Evolutionary conservation across 306 rosid genomes (phyloP).

Genomic region (Benincasa hispida): DNA sequence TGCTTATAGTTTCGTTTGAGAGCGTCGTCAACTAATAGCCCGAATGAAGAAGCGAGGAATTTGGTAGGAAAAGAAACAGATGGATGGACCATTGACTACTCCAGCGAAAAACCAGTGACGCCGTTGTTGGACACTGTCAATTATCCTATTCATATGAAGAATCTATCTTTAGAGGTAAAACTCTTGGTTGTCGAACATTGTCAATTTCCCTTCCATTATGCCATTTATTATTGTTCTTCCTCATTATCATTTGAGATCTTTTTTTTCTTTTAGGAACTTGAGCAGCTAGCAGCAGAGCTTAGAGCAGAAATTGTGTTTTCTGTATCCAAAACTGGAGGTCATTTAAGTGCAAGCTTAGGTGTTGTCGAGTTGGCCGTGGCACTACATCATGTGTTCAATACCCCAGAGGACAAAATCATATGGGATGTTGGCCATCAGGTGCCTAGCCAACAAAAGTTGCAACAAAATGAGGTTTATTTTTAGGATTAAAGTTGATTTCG

Average conservation of each 20-base stretch:
- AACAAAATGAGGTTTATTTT: not conserved
- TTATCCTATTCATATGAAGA: conserved; percentile 74
- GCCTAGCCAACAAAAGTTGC: not conserved
- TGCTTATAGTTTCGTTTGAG: conserved; percentile 35
- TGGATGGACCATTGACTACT: conserved; percentile 46
- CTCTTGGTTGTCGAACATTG: not conserved
- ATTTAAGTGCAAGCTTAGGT: conserved; percentile 92
- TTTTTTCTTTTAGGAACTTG: conserved; percentile 49
- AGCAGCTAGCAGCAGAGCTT: conserved; percentile 71
- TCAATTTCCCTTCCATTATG: not conserved
- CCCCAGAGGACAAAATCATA: conserved; percentile 75
- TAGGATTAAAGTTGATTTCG: not conserved
- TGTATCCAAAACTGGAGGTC: conserved; percentile 70
- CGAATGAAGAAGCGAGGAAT: conserved; percentile 28
- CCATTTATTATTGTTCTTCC: not conserved
- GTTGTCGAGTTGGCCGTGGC: conserved; percentile 81
- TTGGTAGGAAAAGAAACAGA: conserved; percentile 29
- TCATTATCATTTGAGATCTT: not conserved
- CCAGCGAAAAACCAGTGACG: conserved; percentile 46
- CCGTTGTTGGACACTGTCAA: conserved; percentile 81
- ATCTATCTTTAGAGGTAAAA: conserved; percentile 47
- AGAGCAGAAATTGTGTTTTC: conserved; percentile 62
- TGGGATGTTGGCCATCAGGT: conserved; percentile 99
- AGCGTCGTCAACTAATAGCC: conserved; percentile 31
- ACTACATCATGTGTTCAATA: conserved; percentile 73